Conservation (phyloP, 371 early-diverging fungal genomes). For the Mucor racemosus region DNA sequence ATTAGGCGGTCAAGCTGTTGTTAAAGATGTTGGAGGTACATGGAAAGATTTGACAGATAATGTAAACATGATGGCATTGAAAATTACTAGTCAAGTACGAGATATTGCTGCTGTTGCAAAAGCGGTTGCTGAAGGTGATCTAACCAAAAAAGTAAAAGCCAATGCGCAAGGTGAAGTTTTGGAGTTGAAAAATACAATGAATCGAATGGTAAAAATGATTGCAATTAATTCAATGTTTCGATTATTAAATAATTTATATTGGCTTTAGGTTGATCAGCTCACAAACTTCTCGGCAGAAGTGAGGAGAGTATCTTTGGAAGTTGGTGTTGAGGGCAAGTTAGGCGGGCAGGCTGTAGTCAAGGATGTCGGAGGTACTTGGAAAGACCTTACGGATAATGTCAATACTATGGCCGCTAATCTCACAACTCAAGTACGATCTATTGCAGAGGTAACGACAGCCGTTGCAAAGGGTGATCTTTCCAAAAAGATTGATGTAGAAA, state of each 20-base stretch:
- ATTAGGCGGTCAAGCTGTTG: slow-evolving; percentile 68
- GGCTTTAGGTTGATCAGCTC: slow-evolving; percentile 32
- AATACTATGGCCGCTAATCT: slow-evolving; percentile 63
- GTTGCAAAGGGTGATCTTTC: slow-evolving; percentile 69
- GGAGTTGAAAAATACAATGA: slow-evolving; percentile 55
- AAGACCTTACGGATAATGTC: slow-evolving; percentile 63
- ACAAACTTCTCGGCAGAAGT: slow-evolving; percentile 50
- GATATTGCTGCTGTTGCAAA: slow-evolving; percentile 54
- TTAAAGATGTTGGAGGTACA: slow-evolving; percentile 64
- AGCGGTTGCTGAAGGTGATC: slow-evolving; percentile 53
- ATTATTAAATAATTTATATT: no score
- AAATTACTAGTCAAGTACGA: slow-evolving; percentile 54
- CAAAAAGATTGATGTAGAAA: slow-evolving; percentile 57
- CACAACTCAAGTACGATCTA: slow-evolving; percentile 63
- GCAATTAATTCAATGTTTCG: not conserved
- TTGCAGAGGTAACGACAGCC: slow-evolving; percentile 58
- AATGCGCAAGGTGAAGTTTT: slow-evolving; percentile 56
- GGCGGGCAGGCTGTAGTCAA: slow-evolving; percentile 46
- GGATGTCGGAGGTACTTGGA: slow-evolving; percentile 63
- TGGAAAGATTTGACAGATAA: slow-evolving; percentile 69
- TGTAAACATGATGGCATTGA: slow-evolving; percentile 60
- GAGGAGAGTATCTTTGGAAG: slow-evolving; percentile 48
- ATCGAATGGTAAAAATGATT: slow-evolving; percentile 38
- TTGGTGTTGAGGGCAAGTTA: slow-evolving; percentile 61
- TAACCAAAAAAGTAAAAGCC: slow-evolving; percentile 52